Evolutionary conservation across 495 filamentous ascomycete species (phyloP).

Genomic region (Podospora tetraspora): DNA sequence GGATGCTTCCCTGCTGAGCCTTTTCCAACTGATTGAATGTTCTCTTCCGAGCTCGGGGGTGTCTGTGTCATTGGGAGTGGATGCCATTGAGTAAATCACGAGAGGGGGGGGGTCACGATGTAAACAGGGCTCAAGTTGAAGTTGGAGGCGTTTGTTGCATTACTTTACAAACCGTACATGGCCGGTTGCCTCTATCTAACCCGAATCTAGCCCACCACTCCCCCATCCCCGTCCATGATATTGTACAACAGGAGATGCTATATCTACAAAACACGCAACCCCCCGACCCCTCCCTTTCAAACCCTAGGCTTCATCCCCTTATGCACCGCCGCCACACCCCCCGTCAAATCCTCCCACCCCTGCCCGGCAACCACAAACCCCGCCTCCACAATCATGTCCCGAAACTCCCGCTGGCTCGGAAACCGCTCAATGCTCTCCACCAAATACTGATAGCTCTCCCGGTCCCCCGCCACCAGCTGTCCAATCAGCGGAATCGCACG

Average conservation of each 20-base stretch:
- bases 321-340: conserved; percentile 91
- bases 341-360: conserved; percentile 82
- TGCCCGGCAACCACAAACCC: conserved; percentile 79
- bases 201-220: not conserved
- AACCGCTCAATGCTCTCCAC: conserved; percentile 97
- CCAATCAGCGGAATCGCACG: conserved; percentile 90
- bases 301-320: conserved; percentile 84
- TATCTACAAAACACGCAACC: not conserved
- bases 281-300: not conserved
- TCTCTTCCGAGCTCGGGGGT: no score
- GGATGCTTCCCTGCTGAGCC: no score
- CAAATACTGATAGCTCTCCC: conserved; percentile 95
- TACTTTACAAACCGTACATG: not conserved
- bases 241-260: not conserved
- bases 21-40: no score
- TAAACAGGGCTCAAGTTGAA: not conserved
- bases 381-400: conserved; percentile 79
- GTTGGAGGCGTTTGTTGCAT: not conserved
- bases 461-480: conserved; percentile 88
- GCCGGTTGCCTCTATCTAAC: not conserved
- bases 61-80: no score
- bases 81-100: no score
- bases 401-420: conserved; percentile 76
- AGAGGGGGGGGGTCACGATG: not conserved
- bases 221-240: not conserved